phyloP scores from a whole-genome alignment of 83 land plant species.

The Picea mariana region DNA sequence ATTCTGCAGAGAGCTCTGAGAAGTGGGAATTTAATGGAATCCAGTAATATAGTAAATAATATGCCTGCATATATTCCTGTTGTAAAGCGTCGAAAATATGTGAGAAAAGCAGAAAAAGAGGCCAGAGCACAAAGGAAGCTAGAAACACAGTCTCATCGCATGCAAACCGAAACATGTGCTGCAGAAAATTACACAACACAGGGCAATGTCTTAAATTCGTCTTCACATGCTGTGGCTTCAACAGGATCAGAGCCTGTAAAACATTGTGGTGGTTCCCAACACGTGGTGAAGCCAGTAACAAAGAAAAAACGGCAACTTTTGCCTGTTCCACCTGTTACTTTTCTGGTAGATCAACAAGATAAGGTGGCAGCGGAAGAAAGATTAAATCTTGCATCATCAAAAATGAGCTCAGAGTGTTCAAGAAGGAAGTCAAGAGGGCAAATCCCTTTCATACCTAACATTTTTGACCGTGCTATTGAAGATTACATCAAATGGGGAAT shows the following conservation, averaged over 20 bases:
- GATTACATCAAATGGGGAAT: constrained; percentile 10
- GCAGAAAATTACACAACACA: background rate
- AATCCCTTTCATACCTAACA: background rate
- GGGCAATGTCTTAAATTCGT: background rate
- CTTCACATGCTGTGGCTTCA: constrained; percentile 1
- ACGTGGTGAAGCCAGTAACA: background rate
- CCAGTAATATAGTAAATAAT: background rate
- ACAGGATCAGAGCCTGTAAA: background rate
- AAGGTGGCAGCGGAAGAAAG: constrained; percentile 2
- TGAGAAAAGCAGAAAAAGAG: background rate
- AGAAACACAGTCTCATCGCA: background rate
- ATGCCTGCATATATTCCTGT: background rate
- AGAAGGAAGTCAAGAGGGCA: constrained; percentile 7
- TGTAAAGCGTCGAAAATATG: background rate
- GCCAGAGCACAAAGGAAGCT: background rate
- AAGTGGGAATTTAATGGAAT: background rate
- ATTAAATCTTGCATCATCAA: background rate
- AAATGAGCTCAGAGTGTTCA: background rate
- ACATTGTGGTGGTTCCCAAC: background rate
- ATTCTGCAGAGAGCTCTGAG: background rate
- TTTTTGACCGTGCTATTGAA: background rate
- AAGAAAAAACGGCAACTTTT: background rate
- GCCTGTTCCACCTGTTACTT: background rate
- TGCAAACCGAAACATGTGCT: background rate
- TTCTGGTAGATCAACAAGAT: background rate